Evolutionary conservation across 768 basidiomycete genomes (phyloP).

Genomic region (Polyporus arcularius): DNA sequence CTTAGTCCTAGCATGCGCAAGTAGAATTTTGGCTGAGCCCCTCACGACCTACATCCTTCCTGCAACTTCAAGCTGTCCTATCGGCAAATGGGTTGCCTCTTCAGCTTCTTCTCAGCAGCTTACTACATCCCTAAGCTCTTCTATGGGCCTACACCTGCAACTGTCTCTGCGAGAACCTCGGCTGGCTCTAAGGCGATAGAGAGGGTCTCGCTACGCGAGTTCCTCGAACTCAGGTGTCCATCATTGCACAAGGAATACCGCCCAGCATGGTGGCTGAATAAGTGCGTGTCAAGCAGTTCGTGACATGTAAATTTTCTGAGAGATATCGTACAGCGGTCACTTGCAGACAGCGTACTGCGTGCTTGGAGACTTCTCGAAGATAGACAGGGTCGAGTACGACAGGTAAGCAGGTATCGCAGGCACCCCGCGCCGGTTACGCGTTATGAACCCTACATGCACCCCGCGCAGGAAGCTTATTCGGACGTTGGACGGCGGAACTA

Average conservation of each 20-base stretch:
- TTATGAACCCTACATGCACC: neutral
- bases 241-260: constrained; percentile 29
- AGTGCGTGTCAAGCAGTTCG: constrained; percentile 17
- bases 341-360: constrained; percentile 64
- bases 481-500: constrained; percentile 61
- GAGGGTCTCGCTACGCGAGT: constrained; percentile 21
- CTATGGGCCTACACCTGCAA: constrained; percentile 23
- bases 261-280: constrained; percentile 35
- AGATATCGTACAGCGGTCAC: constrained; percentile 48
- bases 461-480: constrained; percentile 47
- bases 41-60: neutral
- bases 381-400: constrained; percentile 56
- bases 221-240: constrained; percentile 29
- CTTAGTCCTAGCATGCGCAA: neutral
- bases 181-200: constrained; percentile 11
- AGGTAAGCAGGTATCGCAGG: constrained; percentile 37
- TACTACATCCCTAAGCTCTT: constrained; percentile 22
- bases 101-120: constrained; percentile 22
- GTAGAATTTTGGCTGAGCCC: neutral
- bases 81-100: constrained; percentile 20
- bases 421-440: neutral
- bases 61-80: neutral
- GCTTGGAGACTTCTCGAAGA: constrained; percentile 58
- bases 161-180: constrained; percentile 16
- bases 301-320: neutral